Percentiles rank a stretch among this genome's conserved stretches.
phyloP scores from a whole-genome alignment of 306 rosid species.

The Argentina anserina region DNA sequence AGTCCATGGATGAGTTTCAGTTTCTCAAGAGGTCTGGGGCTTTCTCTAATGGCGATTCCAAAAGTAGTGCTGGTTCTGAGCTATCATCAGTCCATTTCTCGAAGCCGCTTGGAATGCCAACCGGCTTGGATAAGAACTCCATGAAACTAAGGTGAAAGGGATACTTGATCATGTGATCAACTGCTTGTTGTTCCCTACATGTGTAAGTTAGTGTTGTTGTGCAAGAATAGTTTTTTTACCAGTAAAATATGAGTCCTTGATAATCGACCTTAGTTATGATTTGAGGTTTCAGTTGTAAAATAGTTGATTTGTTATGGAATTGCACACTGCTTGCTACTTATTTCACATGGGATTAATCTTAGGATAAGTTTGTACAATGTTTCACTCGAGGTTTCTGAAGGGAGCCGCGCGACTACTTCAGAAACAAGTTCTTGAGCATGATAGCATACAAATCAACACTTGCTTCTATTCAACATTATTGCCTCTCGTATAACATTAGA shows the following conservation, averaged over 20 bases:
- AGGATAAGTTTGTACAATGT: not conserved
- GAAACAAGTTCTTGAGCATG: not conserved
- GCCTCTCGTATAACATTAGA: not conserved
- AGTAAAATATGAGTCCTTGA: slow-evolving; percentile 3
- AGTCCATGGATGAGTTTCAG: slow-evolving; percentile 93
- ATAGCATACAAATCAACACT: not conserved
- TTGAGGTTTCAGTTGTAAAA: slow-evolving; percentile 25
- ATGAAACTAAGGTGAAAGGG: slow-evolving; percentile 36
- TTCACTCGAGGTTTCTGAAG: not conserved
- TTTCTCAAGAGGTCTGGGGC: slow-evolving; percentile 56
- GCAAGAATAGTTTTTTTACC: slow-evolving; percentile 1
- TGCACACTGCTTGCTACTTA: not conserved
- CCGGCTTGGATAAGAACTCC: slow-evolving; percentile 46
- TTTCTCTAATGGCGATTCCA: slow-evolving; percentile 69
- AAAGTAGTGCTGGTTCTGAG: slow-evolving; percentile 74
- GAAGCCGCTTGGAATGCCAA: slow-evolving; percentile 52
- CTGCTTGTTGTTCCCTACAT: slow-evolving; percentile 57
- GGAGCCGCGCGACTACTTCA: not conserved
- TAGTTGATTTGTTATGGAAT: slow-evolving; percentile 20
- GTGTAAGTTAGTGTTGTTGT: slow-evolving; percentile 19
- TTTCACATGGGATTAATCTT: not conserved
- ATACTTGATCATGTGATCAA: slow-evolving; percentile 33
- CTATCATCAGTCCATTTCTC: slow-evolving; percentile 56
- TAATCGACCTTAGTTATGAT: slow-evolving; percentile 3
- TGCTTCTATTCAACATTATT: not conserved